Percentiles rank a stretch among this genome's conserved stretches.
These are phyloP conservation scores for Fraxinus sp. DNA, from an alignment of 305 asterid species.

Conservation along the genomic window DNA sequence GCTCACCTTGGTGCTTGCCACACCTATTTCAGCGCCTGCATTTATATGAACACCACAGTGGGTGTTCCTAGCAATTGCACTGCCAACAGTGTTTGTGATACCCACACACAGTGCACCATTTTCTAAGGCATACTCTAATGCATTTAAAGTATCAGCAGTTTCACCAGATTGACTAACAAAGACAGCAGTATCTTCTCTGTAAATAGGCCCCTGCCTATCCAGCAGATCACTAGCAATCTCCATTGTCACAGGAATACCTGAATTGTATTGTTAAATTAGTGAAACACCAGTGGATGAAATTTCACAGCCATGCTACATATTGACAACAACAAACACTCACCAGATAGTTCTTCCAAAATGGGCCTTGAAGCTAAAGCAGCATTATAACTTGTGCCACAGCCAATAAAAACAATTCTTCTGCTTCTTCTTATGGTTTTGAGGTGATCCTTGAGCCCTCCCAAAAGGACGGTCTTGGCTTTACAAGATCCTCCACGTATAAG, in stretches of 20 bases:
- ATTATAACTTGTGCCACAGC: slow-evolving; percentile 95
- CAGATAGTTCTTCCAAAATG: slow-evolving; percentile 93
- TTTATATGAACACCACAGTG: slow-evolving; percentile 96
- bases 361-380: slow-evolving; percentile 97
- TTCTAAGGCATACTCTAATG: slow-evolving; percentile 87
- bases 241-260: slow-evolving; percentile 93
- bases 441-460: slow-evolving; percentile 95
- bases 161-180: slow-evolving; percentile 98
- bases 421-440: slow-evolving; percentile 90
- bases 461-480: slow-evolving; percentile 81
- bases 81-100: slow-evolving; percentile 92
- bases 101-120: slow-evolving; percentile 95
- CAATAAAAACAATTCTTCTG: slow-evolving; percentile 87
- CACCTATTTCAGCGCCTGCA: slow-evolving; percentile 99
- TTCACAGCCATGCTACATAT: background rate
- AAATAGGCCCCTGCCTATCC: slow-evolving; percentile 94
- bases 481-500: slow-evolving; percentile 88
- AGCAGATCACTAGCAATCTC: slow-evolving; percentile 97
- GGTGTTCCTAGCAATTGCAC: slow-evolving; percentile 96
- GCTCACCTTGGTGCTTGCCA: slow-evolving; percentile 90
- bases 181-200: slow-evolving; percentile 91
- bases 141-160: slow-evolving; percentile 94
- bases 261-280: slow-evolving; percentile 15
- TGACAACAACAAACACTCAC: slow-evolving; percentile 36
- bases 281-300: background rate